Evolutionary conservation across 2,329 filamentous ascomycete species (phyloP), one percentile per base, ranked within the genome.

Genomic region (Fusarium abutilonis): DNA sequence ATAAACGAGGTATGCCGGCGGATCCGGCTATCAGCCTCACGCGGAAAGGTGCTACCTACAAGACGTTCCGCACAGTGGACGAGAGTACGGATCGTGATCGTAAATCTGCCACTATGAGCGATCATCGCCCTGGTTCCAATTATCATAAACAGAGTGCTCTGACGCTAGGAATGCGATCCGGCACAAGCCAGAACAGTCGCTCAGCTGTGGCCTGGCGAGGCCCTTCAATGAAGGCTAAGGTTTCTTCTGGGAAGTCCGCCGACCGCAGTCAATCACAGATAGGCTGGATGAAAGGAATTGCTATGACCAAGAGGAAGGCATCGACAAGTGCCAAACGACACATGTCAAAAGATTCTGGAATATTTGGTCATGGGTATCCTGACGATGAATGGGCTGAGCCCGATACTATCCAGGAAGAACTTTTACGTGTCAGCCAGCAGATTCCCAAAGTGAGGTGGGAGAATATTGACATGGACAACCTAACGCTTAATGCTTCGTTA

Each of bases 1-100:
- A 91, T 72, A 80, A 86, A 41, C 92, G 89, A 72, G 92, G 91
- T 5, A 83, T 81, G 47, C 82, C 83, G 4, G 85, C 89, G 17
- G 83, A 83, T 7, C 86, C 86, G 35, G 87, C 84, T 28, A 78
- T 93, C 9, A 88, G 85, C 48, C 79, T 93, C 38, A 97, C 93
- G 11, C 86, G 93, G n/a, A 89, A 89, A 73, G 93, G 93, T 10
- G 92, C 93, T 6, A 79, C 83, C 3, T 97, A 97, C 79, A 91
- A 90, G 73, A 94, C 91, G 0, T 97, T 94, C 70, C 87, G 91
- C 41, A 87, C 92, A 36, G 82, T 90, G 17, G 88, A 90, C 50
- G 85, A 86, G 52, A 79, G 78, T 43, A 74, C 80, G 35, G 81
- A 82, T 42, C 79, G 82, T 21, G 86, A 89, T 54, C 86, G 86